Percentiles rank a stretch among this genome's conserved stretches.
phyloP scores from a whole-genome alignment of 805 yeast genomes.

The Schwanniomyces pseudopolymorphus region DNA sequence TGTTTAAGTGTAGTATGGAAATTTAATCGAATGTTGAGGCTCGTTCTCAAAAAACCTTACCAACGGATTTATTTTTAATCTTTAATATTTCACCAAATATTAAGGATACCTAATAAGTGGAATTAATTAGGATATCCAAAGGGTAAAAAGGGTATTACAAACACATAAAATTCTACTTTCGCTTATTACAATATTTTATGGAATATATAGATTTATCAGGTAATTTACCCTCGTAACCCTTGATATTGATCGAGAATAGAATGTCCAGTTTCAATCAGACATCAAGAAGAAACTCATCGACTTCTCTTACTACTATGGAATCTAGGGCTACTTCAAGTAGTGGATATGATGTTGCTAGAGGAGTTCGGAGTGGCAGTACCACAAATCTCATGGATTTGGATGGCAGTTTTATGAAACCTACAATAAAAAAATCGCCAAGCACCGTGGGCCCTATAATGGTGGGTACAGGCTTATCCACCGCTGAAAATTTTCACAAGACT shows the following conservation, averaged over 20 bases:
- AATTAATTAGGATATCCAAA: background rate
- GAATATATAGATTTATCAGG: background rate
- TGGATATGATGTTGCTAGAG: background rate
- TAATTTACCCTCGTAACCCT: slow-evolving; percentile 1
- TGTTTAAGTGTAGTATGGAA: background rate
- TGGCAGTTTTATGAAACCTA: slow-evolving; percentile 36
- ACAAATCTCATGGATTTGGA: slow-evolving; percentile 39
- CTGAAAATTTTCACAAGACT: slow-evolving; percentile 9
- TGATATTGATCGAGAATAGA: background rate
- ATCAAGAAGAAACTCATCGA: slow-evolving; percentile 32
- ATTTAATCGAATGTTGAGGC: background rate
- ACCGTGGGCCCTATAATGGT: slow-evolving; percentile 3
- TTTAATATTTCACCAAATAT: background rate
- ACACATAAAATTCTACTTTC: background rate
- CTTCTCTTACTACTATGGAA: slow-evolving; percentile 24
- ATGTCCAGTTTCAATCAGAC: background rate
- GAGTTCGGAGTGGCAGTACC: slow-evolving; percentile 36
- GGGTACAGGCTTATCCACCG: slow-evolving; percentile 1
- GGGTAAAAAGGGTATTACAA: background rate
- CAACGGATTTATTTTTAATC: background rate
- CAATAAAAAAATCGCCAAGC: slow-evolving; percentile 25
- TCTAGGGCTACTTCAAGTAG: slow-evolving; percentile 4
- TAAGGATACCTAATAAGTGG: background rate
- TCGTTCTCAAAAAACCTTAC: background rate
- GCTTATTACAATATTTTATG: background rate